These are phyloP conservation scores for Maudiozyma bulderi DNA, from an alignment of 805 yeast genomes.

Conservation along the genomic window DNA sequence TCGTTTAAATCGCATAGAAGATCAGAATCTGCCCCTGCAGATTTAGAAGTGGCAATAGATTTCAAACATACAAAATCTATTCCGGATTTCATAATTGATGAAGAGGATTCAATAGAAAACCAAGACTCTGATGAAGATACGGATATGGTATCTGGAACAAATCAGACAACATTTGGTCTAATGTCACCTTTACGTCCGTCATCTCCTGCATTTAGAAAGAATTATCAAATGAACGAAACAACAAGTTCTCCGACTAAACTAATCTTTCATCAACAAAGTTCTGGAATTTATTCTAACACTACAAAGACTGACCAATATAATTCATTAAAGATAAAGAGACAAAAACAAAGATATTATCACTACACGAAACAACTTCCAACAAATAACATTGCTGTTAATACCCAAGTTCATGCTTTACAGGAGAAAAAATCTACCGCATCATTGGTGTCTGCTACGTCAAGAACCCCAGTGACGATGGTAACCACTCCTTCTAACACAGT, in stretches of 20 bases:
- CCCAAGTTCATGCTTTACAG: slow-evolving; percentile 18
- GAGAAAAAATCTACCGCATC: slow-evolving; percentile 22
- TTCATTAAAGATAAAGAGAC: slow-evolving; percentile 25
- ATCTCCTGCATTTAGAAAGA: slow-evolving; percentile 8
- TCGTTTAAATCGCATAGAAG: slow-evolving; percentile 36
- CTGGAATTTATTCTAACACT: neutral
- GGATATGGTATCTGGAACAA: too few species aligned
- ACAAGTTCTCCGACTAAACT: slow-evolving; percentile 4
- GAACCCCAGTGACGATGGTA: slow-evolving; percentile 20
- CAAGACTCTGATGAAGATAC: neutral
- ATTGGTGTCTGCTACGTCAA: slow-evolving; percentile 18
- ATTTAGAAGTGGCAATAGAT: slow-evolving; percentile 27
- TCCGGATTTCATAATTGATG: slow-evolving; percentile 11
- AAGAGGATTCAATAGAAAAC: slow-evolving; percentile 18
- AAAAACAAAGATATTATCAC: slow-evolving; percentile 26
- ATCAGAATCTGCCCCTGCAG: slow-evolving; percentile 49
- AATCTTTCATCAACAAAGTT: neutral
- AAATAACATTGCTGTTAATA: neutral
- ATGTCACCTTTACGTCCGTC: slow-evolving; percentile 19
- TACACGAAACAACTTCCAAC: slow-evolving; percentile 24
- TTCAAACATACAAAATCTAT: neutral
- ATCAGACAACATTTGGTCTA: slow-evolving; percentile 5
- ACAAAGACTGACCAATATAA: slow-evolving; percentile 12
- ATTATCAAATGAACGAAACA: neutral
- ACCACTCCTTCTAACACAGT: slow-evolving; percentile 18